phyloP scores from a whole-genome alignment of 2,329 filamentous ascomycete genomes.

The Remersonia thermophila region DNA sequence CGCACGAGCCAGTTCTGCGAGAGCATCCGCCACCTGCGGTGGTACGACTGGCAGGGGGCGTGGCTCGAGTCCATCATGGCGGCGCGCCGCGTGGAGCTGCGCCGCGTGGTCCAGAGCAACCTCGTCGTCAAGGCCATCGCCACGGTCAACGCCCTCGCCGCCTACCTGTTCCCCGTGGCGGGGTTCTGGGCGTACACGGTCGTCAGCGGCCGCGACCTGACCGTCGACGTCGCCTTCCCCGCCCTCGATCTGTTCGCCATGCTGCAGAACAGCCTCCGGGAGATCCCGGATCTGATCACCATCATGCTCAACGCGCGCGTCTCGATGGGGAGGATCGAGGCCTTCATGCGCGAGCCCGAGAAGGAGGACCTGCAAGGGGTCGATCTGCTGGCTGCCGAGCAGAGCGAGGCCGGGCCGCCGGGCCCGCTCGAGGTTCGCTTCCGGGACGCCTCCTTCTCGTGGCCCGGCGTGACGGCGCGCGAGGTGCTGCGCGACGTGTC shows the following conservation, averaged over 20 bases:
- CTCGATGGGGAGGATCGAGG: slow-evolving; percentile 67
- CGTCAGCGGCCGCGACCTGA: slow-evolving; percentile 52
- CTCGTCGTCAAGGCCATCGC: slow-evolving; percentile 51
- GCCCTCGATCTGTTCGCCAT: slow-evolving; percentile 70
- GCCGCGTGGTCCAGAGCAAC: slow-evolving; percentile 49
- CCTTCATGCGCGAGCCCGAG: slow-evolving; percentile 77
- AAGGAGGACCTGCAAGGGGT: slow-evolving; percentile 41
- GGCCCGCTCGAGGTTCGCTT: slow-evolving; percentile 37
- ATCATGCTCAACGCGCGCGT: slow-evolving; percentile 72
- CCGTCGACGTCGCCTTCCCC: slow-evolving; percentile 75
- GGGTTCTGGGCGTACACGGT: slow-evolving; percentile 74
- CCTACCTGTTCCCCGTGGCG: slow-evolving; percentile 64
- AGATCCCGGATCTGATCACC: slow-evolving; percentile 64
- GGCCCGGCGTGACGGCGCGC: slow-evolving; percentile 51
- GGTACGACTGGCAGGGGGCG: slow-evolving; percentile 70
- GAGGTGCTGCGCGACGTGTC: slow-evolving; percentile 37
- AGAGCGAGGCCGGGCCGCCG: slow-evolving; percentile 7
- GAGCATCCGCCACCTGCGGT: slow-evolving; percentile 65
- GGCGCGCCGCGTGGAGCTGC: slow-evolving; percentile 54
- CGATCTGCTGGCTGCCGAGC: slow-evolving; percentile 13
- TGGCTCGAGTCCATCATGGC: slow-evolving; percentile 62
- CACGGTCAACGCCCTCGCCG: slow-evolving; percentile 59
- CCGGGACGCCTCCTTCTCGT: slow-evolving; percentile 58
- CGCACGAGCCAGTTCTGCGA: slow-evolving; percentile 79
- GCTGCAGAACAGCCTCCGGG: slow-evolving; percentile 60